phyloP scores from a whole-genome alignment of 352 stramenopile genomes.

The Salisapilia sapeloensis region DNA sequence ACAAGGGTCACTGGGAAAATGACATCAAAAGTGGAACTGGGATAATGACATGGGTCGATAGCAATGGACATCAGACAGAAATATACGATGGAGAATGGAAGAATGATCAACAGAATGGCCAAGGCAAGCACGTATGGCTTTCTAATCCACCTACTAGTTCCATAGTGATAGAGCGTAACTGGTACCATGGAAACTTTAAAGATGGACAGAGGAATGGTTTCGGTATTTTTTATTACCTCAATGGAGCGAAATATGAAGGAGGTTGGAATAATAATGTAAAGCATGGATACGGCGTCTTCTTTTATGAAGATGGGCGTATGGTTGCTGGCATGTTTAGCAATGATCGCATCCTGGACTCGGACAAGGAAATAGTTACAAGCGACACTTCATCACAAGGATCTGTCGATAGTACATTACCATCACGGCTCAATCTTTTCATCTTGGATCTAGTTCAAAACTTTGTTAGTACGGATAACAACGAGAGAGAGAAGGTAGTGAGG shows the following conservation, averaged over 20 bases:
- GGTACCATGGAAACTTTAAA: slow-evolving; percentile 69
- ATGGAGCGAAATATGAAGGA: slow-evolving; percentile 72
- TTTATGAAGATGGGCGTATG: slow-evolving; percentile 49
- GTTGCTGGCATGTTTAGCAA: slow-evolving; percentile 24
- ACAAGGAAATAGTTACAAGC: background rate
- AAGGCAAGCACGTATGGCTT: slow-evolving; percentile 70
- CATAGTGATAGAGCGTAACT: slow-evolving; percentile 40
- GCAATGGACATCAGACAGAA: slow-evolving; percentile 9
- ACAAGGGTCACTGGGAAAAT: slow-evolving; percentile 46
- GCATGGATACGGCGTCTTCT: slow-evolving; percentile 46
- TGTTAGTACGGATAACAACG: background rate
- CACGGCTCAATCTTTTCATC: background rate
- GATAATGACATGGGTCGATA: slow-evolving; percentile 56
- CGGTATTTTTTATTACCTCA: slow-evolving; percentile 76
- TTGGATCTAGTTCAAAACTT: background rate
- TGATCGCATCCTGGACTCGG: slow-evolving; percentile 16
- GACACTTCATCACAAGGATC: background rate
- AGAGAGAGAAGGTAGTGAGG: slow-evolving; percentile 21
- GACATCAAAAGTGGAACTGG: slow-evolving; percentile 58
- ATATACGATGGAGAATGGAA: slow-evolving; percentile 65
- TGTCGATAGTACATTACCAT: background rate
- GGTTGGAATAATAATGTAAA: slow-evolving; percentile 72
- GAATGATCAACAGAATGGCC: slow-evolving; percentile 53
- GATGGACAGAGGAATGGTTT: slow-evolving; percentile 40
- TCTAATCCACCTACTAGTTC: too few relatives aligned